These are phyloP conservation scores for Solanum lycopersicoides DNA, from an alignment of 257 asterid species.

Conservation along the genomic window DNA sequence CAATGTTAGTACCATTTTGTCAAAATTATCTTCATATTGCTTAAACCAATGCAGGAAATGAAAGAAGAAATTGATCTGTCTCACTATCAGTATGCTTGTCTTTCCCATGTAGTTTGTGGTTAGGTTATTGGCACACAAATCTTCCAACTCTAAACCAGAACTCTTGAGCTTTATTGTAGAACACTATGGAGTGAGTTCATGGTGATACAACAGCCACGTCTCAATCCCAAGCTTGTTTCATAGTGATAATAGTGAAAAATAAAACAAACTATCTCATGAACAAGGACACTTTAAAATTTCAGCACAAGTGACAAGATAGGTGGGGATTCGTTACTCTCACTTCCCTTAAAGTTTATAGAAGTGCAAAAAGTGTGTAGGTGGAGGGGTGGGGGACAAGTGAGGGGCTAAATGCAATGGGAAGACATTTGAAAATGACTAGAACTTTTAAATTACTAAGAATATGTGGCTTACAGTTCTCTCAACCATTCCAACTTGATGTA, in stretches of 20 bases:
- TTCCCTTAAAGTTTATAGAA: background rate
- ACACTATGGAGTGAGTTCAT: background rate
- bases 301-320: background rate
- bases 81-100: background rate
- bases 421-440: background rate
- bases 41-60: background rate
- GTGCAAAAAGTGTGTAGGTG: background rate
- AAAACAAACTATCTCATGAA: background rate
- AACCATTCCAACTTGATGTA: conserved; percentile 92
- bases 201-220: background rate
- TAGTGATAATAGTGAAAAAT: background rate
- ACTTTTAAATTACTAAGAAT: background rate
- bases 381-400: background rate
- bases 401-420: background rate
- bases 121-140: background rate
- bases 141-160: background rate
- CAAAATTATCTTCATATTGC: background rate
- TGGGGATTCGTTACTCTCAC: background rate
- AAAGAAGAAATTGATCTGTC: background rate
- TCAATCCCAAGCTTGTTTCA: background rate
- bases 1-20: background rate
- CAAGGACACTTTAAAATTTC: background rate
- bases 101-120: background rate
- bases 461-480: conserved; percentile 56
- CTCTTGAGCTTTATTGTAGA: background rate